Base-by-base conservation (phyloP, 148 eudicot species). In the Amaranthus hypochondriacus region DNA sequence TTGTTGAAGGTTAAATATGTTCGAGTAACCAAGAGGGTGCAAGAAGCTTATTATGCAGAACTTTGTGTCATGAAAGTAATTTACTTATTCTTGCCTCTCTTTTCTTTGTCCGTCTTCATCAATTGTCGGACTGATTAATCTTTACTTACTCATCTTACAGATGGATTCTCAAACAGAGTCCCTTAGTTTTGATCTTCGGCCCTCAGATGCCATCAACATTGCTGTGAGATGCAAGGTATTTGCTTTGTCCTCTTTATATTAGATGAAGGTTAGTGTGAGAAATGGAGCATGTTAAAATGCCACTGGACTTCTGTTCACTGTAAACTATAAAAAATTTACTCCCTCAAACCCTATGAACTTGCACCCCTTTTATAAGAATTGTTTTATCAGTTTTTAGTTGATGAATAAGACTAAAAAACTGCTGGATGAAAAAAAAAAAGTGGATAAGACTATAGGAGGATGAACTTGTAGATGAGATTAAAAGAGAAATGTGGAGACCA, bases 161-260 rank as follows among this genome's bases (percentile, higher is more conserved):
- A 59, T 82, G 87, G 94, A 71, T 74, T 81, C 85, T 79, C 91
- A 95, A 75, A 80, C 82, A 44, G 88, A 85, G 68, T 74, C 75
- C 73, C 70, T 89, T 69, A 79, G 87, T 79, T 88, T 95, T 82
- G 97, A 90, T 73, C 84, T 95, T 74, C 88, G 97, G 28, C 99
- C 99, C 64, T 92, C 99, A 11, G 97, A 95, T 81, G 96, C 99
- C 78, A 90, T 95, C 70, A 92, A 92, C 76, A 90, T 95, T 81
- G 99, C 97, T 70, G 92, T 90, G 49, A 87, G 92, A 83, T 89
- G 97, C 89, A 83, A 95, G 97, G 99, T 95, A 87, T 72, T 55
- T 43, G 9, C 67, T 65, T 71, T 9, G 15, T 10, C 67, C 47
- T 28, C 46, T 15, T n/a, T 8, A 3, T 3, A 50, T 1, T 43